phyloP scores from a whole-genome alignment of 371 early-diverging fungal species.

The Rhizopus delemar region DNA sequence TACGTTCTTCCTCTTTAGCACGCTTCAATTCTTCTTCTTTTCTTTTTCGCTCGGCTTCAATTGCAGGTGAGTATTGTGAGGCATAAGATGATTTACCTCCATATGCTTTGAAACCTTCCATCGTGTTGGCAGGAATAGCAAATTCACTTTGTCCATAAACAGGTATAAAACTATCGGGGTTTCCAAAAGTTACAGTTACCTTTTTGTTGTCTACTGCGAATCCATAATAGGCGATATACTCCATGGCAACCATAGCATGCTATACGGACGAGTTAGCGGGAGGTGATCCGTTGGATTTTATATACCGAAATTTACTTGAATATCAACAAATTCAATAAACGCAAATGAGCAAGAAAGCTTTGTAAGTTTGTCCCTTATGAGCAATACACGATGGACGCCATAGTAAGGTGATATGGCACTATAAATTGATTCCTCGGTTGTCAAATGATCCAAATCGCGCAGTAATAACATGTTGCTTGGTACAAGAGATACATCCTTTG shows the following conservation, averaged over 20 bases:
- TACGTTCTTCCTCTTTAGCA: slow-evolving; percentile 30
- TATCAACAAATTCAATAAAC: slow-evolving; percentile 53
- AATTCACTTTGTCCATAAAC: slow-evolving; percentile 53
- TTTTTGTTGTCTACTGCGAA: slow-evolving; percentile 45
- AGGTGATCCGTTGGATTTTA: too few relatives aligned
- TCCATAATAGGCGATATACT: slow-evolving; percentile 5
- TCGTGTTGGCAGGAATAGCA: slow-evolving; percentile 36
- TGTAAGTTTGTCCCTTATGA: slow-evolving; percentile 59
- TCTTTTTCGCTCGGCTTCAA: slow-evolving; percentile 27
- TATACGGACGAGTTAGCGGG: slow-evolving; percentile 1
- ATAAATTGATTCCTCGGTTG: slow-evolving; percentile 56
- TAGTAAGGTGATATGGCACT: slow-evolving; percentile 26
- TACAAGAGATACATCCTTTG: slow-evolving; percentile 42
- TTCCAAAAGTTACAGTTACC: slow-evolving; percentile 46
- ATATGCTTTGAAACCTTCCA: slow-evolving; percentile 50
- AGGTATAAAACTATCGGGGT: slow-evolving; percentile 53
- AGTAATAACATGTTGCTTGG: slow-evolving; percentile 48
- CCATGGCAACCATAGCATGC: slow-evolving; percentile 35
- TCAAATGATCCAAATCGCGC: slow-evolving; percentile 54
- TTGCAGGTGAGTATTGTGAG: slow-evolving; percentile 31
- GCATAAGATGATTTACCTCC: slow-evolving; percentile 58
- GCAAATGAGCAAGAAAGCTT: slow-evolving; percentile 60
- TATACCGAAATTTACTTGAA: slow-evolving; percentile 22
- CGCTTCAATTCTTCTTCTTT: slow-evolving; percentile 26
- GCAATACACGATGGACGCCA: slow-evolving; percentile 36